Percentiles rank a stretch among this genome's conserved stretches.
Evolutionary conservation across 805 yeast species (phyloP).

Genomic region (Maudiozyma saulgeensis): DNA sequence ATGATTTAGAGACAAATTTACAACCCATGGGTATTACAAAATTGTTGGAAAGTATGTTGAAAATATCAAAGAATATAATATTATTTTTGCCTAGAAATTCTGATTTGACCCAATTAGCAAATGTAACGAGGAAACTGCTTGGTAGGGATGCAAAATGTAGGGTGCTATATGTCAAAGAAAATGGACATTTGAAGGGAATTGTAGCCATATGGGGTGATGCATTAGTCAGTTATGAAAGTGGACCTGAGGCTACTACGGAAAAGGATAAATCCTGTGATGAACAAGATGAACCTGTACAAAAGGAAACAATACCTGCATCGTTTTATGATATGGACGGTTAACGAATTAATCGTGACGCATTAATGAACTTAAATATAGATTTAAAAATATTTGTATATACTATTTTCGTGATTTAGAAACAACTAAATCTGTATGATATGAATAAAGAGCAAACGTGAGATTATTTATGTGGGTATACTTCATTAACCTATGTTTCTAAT

Average conservation of each 20-base stretch:
- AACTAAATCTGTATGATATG: no score
- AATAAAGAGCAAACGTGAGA: not conserved
- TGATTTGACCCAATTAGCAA: conserved; percentile 41
- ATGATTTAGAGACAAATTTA: conserved; percentile 37
- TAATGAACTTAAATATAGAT: not conserved
- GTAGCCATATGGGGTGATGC: conserved; percentile 52
- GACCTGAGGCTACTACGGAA: conserved; percentile 1
- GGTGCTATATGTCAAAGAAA: conserved; percentile 34
- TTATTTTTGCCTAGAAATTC: conserved; percentile 58
- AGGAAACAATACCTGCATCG: not conserved
- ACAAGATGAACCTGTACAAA: not conserved
- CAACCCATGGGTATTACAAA: conserved; percentile 41
- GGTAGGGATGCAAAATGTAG: conserved; percentile 39
- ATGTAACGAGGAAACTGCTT: conserved; percentile 36
- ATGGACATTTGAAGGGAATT: conserved; percentile 44
- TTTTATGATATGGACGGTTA: conserved; percentile 6
- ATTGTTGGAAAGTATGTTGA: conserved; percentile 35
- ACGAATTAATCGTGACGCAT: not conserved
- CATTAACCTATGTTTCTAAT: no score
- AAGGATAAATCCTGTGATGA: conserved; percentile 2
- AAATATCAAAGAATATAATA: conserved; percentile 40
- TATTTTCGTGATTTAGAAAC: not conserved
- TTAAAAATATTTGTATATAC: not conserved
- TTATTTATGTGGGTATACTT: no score
- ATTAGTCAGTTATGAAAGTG: conserved; percentile 24